phyloP scores from a whole-genome alignment of 2,329 filamentous ascomycete species.

The Botrytis paeoniae region DNA sequence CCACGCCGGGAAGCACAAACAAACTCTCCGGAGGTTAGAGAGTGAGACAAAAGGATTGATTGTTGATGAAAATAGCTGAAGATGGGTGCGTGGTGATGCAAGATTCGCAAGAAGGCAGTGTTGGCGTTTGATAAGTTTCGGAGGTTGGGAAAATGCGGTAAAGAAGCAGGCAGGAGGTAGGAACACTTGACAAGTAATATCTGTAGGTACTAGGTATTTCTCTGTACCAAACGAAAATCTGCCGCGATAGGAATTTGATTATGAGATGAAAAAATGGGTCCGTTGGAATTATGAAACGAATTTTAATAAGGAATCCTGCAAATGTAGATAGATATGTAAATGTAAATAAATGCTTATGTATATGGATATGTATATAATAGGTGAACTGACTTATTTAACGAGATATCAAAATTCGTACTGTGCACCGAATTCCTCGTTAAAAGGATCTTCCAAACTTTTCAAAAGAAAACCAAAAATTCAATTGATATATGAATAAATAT shows the following conservation, averaged over 20 bases:
- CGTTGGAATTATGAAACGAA: background rate
- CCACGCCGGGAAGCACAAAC: background rate
- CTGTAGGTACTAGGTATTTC: background rate
- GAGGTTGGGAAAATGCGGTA: slow-evolving; percentile 17
- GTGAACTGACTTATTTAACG: background rate
- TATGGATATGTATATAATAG: background rate
- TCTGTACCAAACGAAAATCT: background rate
- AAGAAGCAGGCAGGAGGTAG: slow-evolving; percentile 5
- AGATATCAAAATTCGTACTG: background rate
- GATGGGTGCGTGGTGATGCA: slow-evolving; percentile 8
- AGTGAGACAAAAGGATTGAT: slow-evolving; percentile 5
- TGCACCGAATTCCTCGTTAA: background rate
- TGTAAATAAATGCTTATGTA: background rate
- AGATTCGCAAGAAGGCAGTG: background rate
- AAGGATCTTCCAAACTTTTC: background rate
- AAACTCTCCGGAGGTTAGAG: background rate
- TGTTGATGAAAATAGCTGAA: background rate
- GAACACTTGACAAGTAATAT: slow-evolving; percentile 1
- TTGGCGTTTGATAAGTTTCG: slow-evolving; percentile 1
- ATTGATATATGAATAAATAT: background rate
- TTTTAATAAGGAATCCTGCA: background rate
- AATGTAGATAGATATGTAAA: background rate
- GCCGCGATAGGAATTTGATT: background rate
- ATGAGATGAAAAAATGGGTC: slow-evolving; percentile 6
- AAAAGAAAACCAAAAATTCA: background rate